Base-by-base conservation (phyloP, 331 rosid species). In the Cydonia oblonga region DNA sequence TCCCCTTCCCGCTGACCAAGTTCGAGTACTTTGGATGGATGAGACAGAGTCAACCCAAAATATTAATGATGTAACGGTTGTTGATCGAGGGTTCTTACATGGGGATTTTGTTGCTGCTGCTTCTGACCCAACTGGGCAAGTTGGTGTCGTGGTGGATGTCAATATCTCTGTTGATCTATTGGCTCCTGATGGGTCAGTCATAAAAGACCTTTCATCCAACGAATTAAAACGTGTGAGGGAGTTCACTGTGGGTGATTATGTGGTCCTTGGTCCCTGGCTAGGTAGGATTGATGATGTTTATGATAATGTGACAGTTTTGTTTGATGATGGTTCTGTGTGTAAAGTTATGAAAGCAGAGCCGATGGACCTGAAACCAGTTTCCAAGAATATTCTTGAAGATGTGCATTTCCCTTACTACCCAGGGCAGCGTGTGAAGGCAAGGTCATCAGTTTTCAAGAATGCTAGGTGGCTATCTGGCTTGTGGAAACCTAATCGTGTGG, bases 381-480 rank as follows among this genome's bases (percentile, higher is more conserved):
- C 96, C 65, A 91, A 87, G 84, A 89, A 88, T 79, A 80, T 86
- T 72, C 86, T 95, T 72, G 99, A 88, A 79, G 97, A 95, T 64
- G 97, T 87, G 58, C 92, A 90, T 84, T 95, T 87, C 73, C 96
- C 99, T 66, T 95, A 91, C 78, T 95, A 95, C 83, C 99, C 99
- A 30, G 99, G 99, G 44, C 97, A 91, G 82, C 96, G 93, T 64
- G 96, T 95, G 70, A 95, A 78, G 82, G 97, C 97, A 51, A 87
- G 90, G 49, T 93, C 98, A 56, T 77, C 99, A 30, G 89, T 91
- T 81, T 95, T 95, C 84, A 95, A 91, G 87, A 85, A 91, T 81
- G 84, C 99, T 74, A 84, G 90, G 73, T 95, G 99, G 99, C 81
- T 91, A 80, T 95, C 96, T 69, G 99, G 99, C 83, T 85, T 86